These are phyloP conservation scores for Myxozyma udenii DNA, from an alignment of 805 yeast genomes.

Conservation along the genomic window DNA sequence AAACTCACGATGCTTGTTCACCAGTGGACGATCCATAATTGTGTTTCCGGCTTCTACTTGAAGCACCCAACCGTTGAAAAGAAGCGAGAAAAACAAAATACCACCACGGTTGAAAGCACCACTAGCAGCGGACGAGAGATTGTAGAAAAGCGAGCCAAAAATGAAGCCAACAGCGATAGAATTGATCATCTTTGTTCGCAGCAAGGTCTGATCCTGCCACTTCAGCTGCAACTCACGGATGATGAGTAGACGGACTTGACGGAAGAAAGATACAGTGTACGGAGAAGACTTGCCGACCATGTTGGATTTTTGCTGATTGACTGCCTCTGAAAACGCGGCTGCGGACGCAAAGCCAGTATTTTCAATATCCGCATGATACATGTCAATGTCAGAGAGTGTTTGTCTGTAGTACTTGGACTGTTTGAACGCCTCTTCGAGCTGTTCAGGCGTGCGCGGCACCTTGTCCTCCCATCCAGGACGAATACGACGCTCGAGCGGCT, in stretches of 20 bases:
- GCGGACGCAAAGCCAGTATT: conserved; percentile 22
- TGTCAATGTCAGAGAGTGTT: conserved; percentile 47
- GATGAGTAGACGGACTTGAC: conserved; percentile 19
- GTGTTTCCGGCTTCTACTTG: conserved; percentile 53
- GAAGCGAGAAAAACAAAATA: conserved; percentile 50
- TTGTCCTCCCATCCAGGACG: conserved; percentile 44
- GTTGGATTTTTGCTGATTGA: conserved; percentile 7
- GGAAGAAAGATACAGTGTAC: conserved; percentile 28
- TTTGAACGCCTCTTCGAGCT: conserved; percentile 49
- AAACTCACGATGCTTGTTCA: conserved; percentile 58
- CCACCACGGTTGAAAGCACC: conserved; percentile 57
- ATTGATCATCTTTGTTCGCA: conserved; percentile 18
- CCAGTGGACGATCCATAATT: conserved; percentile 55
- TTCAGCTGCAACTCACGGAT: conserved; percentile 23
- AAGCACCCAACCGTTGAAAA: conserved; percentile 61
- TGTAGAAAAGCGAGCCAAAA: conserved; percentile 52
- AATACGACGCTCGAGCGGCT: conserved; percentile 49
- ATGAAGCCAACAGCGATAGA: conserved; percentile 53
- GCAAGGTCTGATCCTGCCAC: conserved; percentile 28
- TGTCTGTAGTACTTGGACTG: conserved; percentile 44
- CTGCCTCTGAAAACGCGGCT: conserved; percentile 15
- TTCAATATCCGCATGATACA: conserved; percentile 12
- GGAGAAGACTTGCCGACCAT: conserved; percentile 8
- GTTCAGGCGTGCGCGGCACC: conserved; percentile 52
- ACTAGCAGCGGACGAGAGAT: conserved; percentile 44